Evolutionary conservation across 2,329 filamentous ascomycete species (phyloP), one percentile per base, ranked within the genome.

Genomic region (Rutstroemia sp.): DNA sequence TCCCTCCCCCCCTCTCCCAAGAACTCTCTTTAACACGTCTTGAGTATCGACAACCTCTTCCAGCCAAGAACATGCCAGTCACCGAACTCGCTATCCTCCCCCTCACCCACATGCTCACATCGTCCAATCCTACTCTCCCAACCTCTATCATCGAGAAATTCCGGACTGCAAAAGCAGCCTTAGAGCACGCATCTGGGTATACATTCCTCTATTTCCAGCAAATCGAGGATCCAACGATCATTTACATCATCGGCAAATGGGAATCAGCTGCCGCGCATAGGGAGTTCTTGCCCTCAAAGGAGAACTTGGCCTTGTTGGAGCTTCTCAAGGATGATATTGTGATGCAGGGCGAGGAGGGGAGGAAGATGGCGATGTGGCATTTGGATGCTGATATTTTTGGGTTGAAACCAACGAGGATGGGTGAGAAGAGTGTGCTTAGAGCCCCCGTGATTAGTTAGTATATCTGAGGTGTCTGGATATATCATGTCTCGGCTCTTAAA

Each of bases 221-320:
- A 51, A 46, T 72, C 21, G 73, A 78, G 53, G 72, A 78, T 57
- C 71, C 73, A 0, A 61, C 66, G 0, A 63, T 66, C 17, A 63
- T 74, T 23, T 78, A 76, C 63, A 68, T 78, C 17, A 49, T 78
- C 8, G 75, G 75, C 8, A 71, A 70, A 58, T 78, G 76, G 76
- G 65, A 70, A 2, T 76, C 72, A 2, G 62, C 74, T 4, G 65
- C 65, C 2, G 68, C 72, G 48, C 76, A 78, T 56, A 63, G 71
- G 1, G 64, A 70, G 2, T 78, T 75, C 67, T 72, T 78, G 5
- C 70, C 72, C 0, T 71, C 73, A 0, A 45, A 64, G 12, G 68
- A 67, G 1, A 78, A 79, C 56, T 73, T 75, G 59, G 64, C 63
- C 2, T 12, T 75, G 2, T 60, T 78, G 1, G 60, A 63, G 7